Percentiles rank a stretch among this genome's conserved stretches.
Conservation (phyloP, 164 flowering plant genomes). For the Berberis thunbergii region DNA sequence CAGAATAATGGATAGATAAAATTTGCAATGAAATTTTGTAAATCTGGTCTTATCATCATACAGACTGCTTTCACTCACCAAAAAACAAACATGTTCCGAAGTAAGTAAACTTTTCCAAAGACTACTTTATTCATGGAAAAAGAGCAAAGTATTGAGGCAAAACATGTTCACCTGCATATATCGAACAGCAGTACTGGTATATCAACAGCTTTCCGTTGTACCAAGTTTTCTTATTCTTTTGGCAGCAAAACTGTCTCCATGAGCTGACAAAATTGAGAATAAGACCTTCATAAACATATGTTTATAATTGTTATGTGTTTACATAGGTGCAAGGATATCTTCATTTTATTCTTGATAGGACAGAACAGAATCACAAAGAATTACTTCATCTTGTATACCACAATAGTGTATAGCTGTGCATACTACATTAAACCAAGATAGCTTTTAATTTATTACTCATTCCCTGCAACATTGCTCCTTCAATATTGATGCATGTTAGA, state of each 20-base stretch:
- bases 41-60: no score
- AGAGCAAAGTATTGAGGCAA: neutral
- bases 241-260: conserved; percentile 74
- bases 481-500: no score
- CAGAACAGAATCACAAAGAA: no score
- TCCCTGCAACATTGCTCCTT: no score
- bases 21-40: no score
- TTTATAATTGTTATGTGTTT: no score
- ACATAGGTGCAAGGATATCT: neutral
- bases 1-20: no score
- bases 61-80: no score
- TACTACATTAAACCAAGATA: neutral
- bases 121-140: no score
- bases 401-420: neutral
- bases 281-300: neutral
- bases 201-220: conserved; percentile 93
- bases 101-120: no score
- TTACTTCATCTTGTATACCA: neutral
- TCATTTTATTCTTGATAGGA: neutral
- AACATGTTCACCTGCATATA: conserved; percentile 62
- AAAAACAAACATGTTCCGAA: no score
- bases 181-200: conserved; percentile 91
- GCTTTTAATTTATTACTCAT: neutral
- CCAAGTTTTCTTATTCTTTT: conserved; percentile 90
- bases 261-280: conserved; percentile 35